A percentile compares a stretch with the other conserved stretches of the same genome.
Conservation (phyloP, 2,329 filamentous ascomycete genomes). For the Colletotrichum plurivorum region DNA sequence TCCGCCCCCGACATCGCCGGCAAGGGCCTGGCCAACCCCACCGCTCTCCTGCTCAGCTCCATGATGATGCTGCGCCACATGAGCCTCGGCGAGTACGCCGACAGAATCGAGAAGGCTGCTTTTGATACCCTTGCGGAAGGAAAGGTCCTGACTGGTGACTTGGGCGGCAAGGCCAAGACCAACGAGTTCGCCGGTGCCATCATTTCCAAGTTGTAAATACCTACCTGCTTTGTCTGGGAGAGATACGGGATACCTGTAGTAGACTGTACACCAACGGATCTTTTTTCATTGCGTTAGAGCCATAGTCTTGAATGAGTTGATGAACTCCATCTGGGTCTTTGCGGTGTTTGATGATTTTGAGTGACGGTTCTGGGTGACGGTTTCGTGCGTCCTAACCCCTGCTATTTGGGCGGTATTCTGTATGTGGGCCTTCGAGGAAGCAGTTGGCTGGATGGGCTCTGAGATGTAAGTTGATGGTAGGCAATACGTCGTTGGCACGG, state of each 20-base stretch:
- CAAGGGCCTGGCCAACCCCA: conserved; percentile 97
- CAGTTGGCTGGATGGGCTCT: too few relatives aligned
- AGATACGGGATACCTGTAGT: conserved; percentile 37
- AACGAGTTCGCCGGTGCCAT: conserved; percentile 94
- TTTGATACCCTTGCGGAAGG: conserved; percentile 97
- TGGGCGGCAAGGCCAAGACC: conserved; percentile 97
- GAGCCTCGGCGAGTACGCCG: conserved; percentile 87
- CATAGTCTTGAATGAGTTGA: conserved; percentile 41
- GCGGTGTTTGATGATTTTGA: not conserved
- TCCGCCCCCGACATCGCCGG: conserved; percentile 97
- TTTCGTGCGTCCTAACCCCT: too few relatives aligned
- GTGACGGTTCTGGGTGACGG: not conserved
- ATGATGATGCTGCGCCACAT: conserved; percentile 99
- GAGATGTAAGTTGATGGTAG: too few relatives aligned
- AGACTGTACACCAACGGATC: conserved; percentile 42
- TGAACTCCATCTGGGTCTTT: conserved; percentile 21
- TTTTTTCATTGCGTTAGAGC: conserved; percentile 37
- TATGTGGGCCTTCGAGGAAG: too few relatives aligned
- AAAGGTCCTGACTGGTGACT: conserved; percentile 94
- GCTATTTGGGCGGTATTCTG: too few relatives aligned
- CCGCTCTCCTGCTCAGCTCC: conserved; percentile 92
- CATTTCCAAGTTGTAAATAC: conserved; percentile 75
- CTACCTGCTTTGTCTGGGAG: conserved; percentile 42
- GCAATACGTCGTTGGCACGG: too few relatives aligned
- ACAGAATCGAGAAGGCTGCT: conserved; percentile 92